Evolutionary conservation across 768 basidiomycete species (phyloP).

Genomic region (Pleurotus giganteus): DNA sequence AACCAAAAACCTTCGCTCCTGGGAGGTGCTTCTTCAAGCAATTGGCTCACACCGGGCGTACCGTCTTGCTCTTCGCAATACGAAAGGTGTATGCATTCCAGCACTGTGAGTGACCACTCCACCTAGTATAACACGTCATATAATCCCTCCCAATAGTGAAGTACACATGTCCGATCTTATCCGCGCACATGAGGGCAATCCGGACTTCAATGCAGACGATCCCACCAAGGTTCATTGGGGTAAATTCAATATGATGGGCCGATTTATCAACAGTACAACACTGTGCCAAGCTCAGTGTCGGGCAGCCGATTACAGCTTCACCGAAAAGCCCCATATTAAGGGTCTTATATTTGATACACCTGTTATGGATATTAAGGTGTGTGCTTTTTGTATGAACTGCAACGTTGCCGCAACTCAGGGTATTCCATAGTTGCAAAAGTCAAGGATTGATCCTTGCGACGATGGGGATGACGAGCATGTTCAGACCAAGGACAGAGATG

Average conservation of each 20-base stretch:
- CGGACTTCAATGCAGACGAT: constrained; percentile 65
- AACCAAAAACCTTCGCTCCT: constrained; percentile 76
- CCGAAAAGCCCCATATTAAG: constrained; percentile 51
- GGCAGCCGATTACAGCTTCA: constrained; percentile 58
- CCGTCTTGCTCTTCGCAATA: constrained; percentile 81
- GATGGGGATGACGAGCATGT: constrained; percentile 34
- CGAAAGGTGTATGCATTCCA: constrained; percentile 85
- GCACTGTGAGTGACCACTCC: constrained; percentile 56
- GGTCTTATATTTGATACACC: constrained; percentile 53
- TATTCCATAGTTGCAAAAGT: constrained; percentile 57
- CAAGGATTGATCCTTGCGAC: constrained; percentile 55
- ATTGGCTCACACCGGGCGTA: constrained; percentile 87
- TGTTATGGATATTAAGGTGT: constrained; percentile 72
- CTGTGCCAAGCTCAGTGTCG: constrained; percentile 79
- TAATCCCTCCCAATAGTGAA: constrained; percentile 51
- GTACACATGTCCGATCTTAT: constrained; percentile 90
- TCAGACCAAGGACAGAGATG: constrained; percentile 42
- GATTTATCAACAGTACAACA: constrained; percentile 74
- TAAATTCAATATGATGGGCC: constrained; percentile 91
- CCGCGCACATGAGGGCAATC: constrained; percentile 82
- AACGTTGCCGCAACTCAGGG: constrained; percentile 1
- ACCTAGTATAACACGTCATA: constrained; percentile 12
- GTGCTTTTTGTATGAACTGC: constrained; percentile 11
- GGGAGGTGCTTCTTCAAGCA: constrained; percentile 82
- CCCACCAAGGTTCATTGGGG: constrained; percentile 87